Base-by-base conservation (phyloP, 768 basidiomycete species). In the Lentinula raphanica region DNA sequence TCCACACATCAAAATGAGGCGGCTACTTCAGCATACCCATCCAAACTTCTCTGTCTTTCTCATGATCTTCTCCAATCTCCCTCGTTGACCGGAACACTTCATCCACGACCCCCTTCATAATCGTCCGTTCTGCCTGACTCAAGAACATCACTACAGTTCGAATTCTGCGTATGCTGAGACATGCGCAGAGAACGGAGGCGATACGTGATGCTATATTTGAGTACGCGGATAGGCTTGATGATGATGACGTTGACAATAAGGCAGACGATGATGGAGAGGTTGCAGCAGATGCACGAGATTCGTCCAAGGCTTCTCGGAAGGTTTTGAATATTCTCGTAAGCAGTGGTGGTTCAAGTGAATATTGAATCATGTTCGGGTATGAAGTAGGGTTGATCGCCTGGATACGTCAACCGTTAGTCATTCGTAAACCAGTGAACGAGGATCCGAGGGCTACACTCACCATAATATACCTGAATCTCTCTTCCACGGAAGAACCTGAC, bases 301-400 rank as follows among this genome's bases (percentile, higher is more conserved):
- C 36, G 28, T 62, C 49, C 48, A 48, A 68, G 46, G 25, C 59
- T 42, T n/a, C 61, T 44, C 9, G 42, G 7, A 2, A 58, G 58
- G 3, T 79, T 28, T 75, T 71, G 25, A 92, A 67, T 21, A 92
- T 74, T 1, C 82, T 80, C 2, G 75, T 74, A 17, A 93, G 78
- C 27, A 88, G 64, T 1, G 76, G 64, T 0, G 91, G 81, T 44
- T 92, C 91, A 31, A 93, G 75, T 0, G 88, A 88, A 0, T 76
- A 82, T 63, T 86, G 79, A 71, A 88, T 90, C 38, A 93, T 69
- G 1, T 74, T 62, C 0, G 89, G 87, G 27, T 92, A 68, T 17
- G 73, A 71, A 7, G 73, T 48, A 0, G 90, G 82, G 0, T 80
- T 71, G 44, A 91, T 76, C 32, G 73, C 76, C 86, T 91, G 62